Evolutionary conservation across 2,329 filamentous ascomycete species (phyloP).

Genomic region (Venturia oleaginea): DNA sequence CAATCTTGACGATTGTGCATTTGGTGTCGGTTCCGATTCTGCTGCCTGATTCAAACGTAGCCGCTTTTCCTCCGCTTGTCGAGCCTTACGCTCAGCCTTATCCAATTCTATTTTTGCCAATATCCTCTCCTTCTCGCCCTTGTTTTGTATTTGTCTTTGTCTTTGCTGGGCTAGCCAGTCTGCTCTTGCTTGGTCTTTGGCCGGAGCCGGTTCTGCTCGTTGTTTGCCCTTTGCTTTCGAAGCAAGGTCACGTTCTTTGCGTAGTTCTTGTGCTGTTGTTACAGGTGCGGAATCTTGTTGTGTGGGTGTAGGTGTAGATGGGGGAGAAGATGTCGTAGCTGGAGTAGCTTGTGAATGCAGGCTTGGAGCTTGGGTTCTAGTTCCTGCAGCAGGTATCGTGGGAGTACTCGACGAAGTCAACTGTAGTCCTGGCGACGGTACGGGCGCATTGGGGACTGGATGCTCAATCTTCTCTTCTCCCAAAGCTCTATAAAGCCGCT

Average conservation of each 20-base stretch:
- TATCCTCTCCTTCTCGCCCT: conserved; percentile 61
- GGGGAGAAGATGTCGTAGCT: not conserved
- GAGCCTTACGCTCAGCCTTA: conserved; percentile 37
- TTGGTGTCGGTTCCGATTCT: conserved; percentile 15
- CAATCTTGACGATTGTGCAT: conserved; percentile 15
- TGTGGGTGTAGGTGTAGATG: not conserved
- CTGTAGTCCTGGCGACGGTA: not conserved
- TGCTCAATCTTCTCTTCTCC: conserved; percentile 18
- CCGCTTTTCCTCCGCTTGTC: conserved; percentile 11
- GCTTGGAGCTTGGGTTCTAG: not conserved
- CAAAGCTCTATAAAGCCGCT: conserved; percentile 41
- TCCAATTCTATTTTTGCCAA: conserved; percentile 69
- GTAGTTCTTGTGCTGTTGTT: conserved; percentile 11
- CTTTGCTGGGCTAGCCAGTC: conserved; percentile 43
- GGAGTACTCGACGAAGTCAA: not conserved
- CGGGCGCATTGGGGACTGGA: conserved; percentile 10
- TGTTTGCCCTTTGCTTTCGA: conserved; percentile 28
- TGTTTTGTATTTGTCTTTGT: conserved; percentile 53
- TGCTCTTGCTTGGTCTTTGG: conserved; percentile 28
- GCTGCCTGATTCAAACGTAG: conserved; percentile 13
- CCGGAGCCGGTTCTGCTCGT: conserved; percentile 22
- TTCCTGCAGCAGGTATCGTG: not conserved
- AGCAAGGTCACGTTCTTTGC: not conserved
- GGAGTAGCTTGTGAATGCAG: conserved; percentile 11
- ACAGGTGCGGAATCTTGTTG: conserved; percentile 12